A percentile compares a stretch with the other conserved stretches of the same genome.
These are phyloP conservation scores for Mimosa pudica DNA, from an alignment of 306 rosid species.

Conservation along the genomic window DNA sequence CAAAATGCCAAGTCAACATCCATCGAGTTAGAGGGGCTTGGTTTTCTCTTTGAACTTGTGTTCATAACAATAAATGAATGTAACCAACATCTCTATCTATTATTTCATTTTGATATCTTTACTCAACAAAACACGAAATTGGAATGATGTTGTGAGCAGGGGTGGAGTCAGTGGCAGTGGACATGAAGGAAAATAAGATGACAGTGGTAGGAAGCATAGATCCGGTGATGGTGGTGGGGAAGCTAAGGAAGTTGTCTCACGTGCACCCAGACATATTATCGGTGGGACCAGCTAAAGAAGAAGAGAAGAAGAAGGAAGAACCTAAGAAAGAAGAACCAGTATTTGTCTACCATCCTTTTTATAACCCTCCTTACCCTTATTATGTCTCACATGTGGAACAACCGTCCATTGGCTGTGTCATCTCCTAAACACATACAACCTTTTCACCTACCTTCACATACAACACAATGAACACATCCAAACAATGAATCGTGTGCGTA, in stretches of 20 bases:
- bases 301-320: slow-evolving; percentile 48
- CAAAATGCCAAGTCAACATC: too few relatives aligned
- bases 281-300: slow-evolving; percentile 47
- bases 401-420: neutral
- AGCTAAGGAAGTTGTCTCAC: slow-evolving; percentile 49
- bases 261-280: slow-evolving; percentile 43
- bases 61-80: too few relatives aligned
- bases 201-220: slow-evolving; percentile 53
- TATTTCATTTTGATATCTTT: too few relatives aligned
- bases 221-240: slow-evolving; percentile 47
- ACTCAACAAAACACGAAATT: too few relatives aligned
- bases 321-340: neutral
- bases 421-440: neutral
- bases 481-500: neutral
- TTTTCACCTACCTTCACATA: neutral
- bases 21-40: too few relatives aligned
- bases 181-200: slow-evolving; percentile 51
- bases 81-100: too few relatives aligned
- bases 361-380: neutral
- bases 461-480: neutral
- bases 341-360: neutral
- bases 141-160: slow-evolving; percentile 30
- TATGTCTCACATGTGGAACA: neutral
- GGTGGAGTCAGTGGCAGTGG: slow-evolving; percentile 53
- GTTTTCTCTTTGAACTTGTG: too few relatives aligned